These are phyloP conservation scores for Euphorbia tirucalli DNA, from an alignment of 345 rosid species.

Conservation along the genomic window DNA sequence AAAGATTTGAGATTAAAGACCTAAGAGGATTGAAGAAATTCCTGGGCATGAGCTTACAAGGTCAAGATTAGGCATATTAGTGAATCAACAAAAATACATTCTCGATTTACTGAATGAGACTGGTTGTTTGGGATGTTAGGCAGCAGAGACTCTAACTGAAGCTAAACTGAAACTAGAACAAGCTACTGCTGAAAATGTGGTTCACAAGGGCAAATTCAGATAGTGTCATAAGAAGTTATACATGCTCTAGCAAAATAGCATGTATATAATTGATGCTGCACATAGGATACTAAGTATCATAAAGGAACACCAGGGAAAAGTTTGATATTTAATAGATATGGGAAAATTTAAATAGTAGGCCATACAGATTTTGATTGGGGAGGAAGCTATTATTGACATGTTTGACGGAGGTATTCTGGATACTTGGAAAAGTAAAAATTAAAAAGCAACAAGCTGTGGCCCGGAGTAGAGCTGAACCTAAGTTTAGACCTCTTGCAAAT, in stretches of 20 bases:
- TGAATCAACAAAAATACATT: no score
- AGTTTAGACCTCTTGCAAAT: neutral
- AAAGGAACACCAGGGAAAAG: neutral
- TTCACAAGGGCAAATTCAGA: no score
- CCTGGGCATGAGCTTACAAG: neutral
- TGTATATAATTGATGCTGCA: no score
- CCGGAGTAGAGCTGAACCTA: neutral
- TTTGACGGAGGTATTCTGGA: neutral
- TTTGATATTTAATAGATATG: neutral
- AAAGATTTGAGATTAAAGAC: neutral
- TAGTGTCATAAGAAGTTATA: no score
- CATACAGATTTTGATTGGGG: neutral
- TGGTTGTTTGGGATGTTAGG: no score
- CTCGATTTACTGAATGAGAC: no score
- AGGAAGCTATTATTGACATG: neutral
- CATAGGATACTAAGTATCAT: neutral
- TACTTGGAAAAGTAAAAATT: neutral
- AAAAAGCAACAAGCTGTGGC: neutral
- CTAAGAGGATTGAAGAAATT: neutral
- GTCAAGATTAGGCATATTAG: neutral
- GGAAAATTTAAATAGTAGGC: neutral
- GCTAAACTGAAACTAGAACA: no score
- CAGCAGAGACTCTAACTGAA: no score
- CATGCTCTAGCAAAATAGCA: no score
- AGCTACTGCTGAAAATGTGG: no score